Evolutionary conservation across 805 yeast genomes (phyloP).

Genomic region (Myxozyma monticola): DNA sequence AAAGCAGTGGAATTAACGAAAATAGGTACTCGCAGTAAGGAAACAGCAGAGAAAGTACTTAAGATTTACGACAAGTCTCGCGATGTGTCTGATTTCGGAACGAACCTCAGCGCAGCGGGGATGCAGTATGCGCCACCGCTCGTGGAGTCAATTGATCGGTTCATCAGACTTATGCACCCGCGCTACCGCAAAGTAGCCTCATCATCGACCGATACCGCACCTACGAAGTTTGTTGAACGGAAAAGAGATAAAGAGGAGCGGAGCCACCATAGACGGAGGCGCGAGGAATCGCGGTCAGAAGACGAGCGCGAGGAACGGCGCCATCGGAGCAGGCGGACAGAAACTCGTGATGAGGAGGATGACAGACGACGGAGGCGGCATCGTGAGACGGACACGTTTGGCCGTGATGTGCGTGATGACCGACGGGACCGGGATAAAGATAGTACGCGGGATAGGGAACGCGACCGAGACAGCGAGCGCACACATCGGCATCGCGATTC

Average conservation of each 20-base stretch:
- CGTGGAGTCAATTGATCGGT: constrained; percentile 35
- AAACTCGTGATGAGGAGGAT: not conserved
- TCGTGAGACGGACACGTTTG: not conserved
- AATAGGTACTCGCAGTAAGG: constrained; percentile 45
- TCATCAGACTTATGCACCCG: constrained; percentile 39
- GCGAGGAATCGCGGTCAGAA: not conserved
- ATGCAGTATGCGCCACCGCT: constrained; percentile 44
- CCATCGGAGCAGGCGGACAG: constrained; percentile 2
- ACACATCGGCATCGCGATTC: no score
- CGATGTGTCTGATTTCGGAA: constrained; percentile 41
- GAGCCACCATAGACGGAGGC: constrained; percentile 1
- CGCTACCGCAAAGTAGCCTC: constrained; percentile 15
- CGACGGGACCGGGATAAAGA: not conserved
- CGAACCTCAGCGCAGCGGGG: constrained; percentile 46
- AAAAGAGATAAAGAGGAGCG: not conserved
- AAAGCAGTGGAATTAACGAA: not conserved
- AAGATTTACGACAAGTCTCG: constrained; percentile 42
- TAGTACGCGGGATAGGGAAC: not conserved
- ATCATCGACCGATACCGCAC: not conserved
- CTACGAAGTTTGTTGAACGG: not conserved
- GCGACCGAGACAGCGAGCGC: constrained; percentile 1
- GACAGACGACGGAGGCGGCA: not conserved
- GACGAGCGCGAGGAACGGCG: constrained; percentile 9
- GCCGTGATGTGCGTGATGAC: not conserved
- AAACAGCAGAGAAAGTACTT: constrained; percentile 50